Percentiles rank a stretch among this genome's conserved stretches.
These are phyloP conservation scores for Tribonema minus DNA, from an alignment of 108 stramenopile species.

Conservation along the genomic window DNA sequence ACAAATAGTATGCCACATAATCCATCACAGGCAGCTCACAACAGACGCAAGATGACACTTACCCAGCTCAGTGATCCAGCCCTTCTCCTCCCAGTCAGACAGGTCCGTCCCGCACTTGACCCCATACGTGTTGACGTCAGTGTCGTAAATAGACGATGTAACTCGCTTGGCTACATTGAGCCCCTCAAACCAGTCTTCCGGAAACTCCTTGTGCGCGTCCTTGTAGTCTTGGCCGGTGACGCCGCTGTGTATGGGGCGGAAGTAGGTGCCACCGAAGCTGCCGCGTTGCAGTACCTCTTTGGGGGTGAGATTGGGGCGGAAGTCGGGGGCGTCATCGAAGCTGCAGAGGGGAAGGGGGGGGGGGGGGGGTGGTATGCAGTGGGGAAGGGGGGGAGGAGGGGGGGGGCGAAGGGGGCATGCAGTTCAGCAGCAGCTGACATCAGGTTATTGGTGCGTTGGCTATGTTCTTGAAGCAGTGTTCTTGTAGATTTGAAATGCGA, in stretches of 20 bases:
- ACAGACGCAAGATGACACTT: neutral
- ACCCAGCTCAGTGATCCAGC: slow-evolving; percentile 18
- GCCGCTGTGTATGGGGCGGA: slow-evolving; percentile 19
- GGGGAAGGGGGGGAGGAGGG: too few species aligned
- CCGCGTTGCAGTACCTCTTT: slow-evolving; percentile 83
- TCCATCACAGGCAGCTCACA: too few species aligned
- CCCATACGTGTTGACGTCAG: slow-evolving; percentile 72
- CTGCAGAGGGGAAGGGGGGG: too few species aligned
- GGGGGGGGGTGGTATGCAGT: too few species aligned
- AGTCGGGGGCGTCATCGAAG: slow-evolving; percentile 55
- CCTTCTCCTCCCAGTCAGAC: slow-evolving; percentile 63
- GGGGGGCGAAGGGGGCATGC: too few species aligned
- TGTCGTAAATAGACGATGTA: slow-evolving; percentile 66
- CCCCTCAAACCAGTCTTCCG: slow-evolving; percentile 56
- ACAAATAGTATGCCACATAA: too few species aligned
- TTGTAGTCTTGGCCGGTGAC: slow-evolving; percentile 74
- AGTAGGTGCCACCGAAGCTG: slow-evolving; percentile 92
- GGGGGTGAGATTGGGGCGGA: slow-evolving; percentile 86
- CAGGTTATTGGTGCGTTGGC: too few species aligned
- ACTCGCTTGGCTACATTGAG: slow-evolving; percentile 60
- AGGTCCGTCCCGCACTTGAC: slow-evolving; percentile 86
- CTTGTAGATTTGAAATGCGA: too few species aligned
- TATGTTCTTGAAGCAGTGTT: too few species aligned
- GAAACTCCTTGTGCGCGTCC: slow-evolving; percentile 58
- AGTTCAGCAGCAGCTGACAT: too few species aligned